Base-by-base conservation (phyloP, 2,329 filamentous ascomycete genomes). In the Pseudopithomyces maydicus region DNA sequence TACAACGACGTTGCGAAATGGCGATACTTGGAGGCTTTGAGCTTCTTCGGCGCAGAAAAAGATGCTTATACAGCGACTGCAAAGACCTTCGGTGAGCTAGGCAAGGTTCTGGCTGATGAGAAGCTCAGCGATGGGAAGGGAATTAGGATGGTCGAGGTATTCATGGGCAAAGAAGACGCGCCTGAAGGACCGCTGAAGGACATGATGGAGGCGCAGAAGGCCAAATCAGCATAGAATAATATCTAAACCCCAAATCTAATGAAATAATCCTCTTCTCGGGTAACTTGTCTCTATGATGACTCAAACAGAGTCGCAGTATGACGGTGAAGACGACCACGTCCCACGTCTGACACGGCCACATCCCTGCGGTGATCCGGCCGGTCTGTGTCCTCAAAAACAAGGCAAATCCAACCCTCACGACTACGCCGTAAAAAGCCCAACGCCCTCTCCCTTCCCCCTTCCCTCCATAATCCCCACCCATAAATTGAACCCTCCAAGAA, bases 1-100 rank as follows among this genome's bases (percentile, higher is more conserved):
- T 70, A 69, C 29, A 70, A 69, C 19, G 64, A 69, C 44, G 59
- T 70, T 12, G 60, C 57, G 2, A 42, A 51, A 15, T 70, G 67
- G 67, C 42, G 54, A 15, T 66, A 70, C 55, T 39, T 61, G 19
- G 26, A 38, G 12, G 63, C 68, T 1, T 53, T 54, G n/a, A 57
- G 42, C 15, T 67, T 66, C 47, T 67, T 67, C 19, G 65, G 65
- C 1, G 65, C 57, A 1, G 54, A 62, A 11, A 56, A 58, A 23
- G 50, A 38, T 12, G 47, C 57, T 1, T 59, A 54, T 35, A 62
- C 58, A 3, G 55, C 52, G 11, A 66, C 71, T 26, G 81, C 77
- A 2, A 73, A 69, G 54, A 84, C 78, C 0, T 81, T 79, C 58
- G 79, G 75, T 0, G 80, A 85, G 57, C 57, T 84, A 2, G 74